Conservation (phyloP, 345 rosid genomes). For the Hirschfeldia incana region DNA sequence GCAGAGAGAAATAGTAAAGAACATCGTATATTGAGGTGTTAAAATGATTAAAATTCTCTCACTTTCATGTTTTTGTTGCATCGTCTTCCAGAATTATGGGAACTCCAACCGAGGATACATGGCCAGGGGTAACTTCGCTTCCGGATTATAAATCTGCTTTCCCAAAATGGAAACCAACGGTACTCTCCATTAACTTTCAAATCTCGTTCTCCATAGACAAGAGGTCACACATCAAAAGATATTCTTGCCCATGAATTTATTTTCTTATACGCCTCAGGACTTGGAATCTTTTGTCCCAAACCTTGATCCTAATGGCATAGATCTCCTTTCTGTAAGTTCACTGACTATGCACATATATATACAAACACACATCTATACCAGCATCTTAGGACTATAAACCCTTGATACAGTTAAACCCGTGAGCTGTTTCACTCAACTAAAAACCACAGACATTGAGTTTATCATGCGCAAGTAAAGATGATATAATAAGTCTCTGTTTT, state of each 20-base stretch:
- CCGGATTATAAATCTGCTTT: no score
- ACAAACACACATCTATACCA: neutral
- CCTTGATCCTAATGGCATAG: slow-evolving; percentile 77
- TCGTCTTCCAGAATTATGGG: slow-evolving; percentile 64
- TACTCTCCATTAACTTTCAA: slow-evolving; percentile 31
- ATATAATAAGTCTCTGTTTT: no score
- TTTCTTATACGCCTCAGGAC: slow-evolving; percentile 52
- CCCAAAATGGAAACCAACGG: slow-evolving; percentile 91
- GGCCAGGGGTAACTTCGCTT: slow-evolving; percentile 92
- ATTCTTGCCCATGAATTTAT: slow-evolving; percentile 2
- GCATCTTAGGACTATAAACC: no score
- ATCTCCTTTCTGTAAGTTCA: slow-evolving; percentile 83
- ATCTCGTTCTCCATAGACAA: neutral
- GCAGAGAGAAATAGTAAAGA: neutral
- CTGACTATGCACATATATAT: neutral
- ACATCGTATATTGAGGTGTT: neutral
- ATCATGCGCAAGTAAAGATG: no score
- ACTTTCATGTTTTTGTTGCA: neutral
- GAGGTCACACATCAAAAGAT: neutral
- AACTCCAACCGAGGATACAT: slow-evolving; percentile 85
- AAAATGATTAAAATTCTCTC: neutral
- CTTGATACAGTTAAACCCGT: no score
- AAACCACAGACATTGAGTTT: no score
- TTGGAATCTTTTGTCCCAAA: slow-evolving; percentile 66
- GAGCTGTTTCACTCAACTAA: no score